These are phyloP conservation scores for Auriculariales sp. DNA, from an alignment of 768 basidiomycete species.

Conservation along the genomic window DNA sequence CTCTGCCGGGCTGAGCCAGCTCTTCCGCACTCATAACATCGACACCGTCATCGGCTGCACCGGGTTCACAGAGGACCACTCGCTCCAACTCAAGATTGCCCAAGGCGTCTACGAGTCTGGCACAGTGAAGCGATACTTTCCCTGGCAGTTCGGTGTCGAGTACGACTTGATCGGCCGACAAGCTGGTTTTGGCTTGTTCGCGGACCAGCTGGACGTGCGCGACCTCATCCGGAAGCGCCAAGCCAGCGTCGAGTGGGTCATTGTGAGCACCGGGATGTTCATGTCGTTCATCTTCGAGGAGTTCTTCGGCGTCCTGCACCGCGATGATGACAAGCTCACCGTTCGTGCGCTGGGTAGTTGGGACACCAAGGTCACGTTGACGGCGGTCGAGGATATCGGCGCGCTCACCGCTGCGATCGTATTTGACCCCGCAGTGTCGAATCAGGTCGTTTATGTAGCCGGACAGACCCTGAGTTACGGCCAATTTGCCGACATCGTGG, in stretches of 20 bases:
- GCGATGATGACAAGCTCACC: slow-evolving; percentile 4
- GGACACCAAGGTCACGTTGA: slow-evolving; percentile 16
- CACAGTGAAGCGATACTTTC: slow-evolving; percentile 15
- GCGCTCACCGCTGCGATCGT: slow-evolving; percentile 12
- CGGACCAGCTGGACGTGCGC: slow-evolving; percentile 21
- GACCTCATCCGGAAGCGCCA: slow-evolving; percentile 16
- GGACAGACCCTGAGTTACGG: slow-evolving; percentile 17
- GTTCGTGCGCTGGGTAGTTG: slow-evolving; percentile 14
- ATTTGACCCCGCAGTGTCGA: slow-evolving; percentile 6
- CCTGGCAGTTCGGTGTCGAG: slow-evolving; percentile 23
- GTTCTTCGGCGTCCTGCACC: slow-evolving; percentile 14
- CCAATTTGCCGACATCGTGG: slow-evolving; percentile 13
- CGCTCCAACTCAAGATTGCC: slow-evolving; percentile 15
- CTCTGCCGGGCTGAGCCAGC: slow-evolving; percentile 7
- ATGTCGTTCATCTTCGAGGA: slow-evolving; percentile 16
- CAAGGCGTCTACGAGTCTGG: slow-evolving; percentile 14
- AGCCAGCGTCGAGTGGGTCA: slow-evolving; percentile 15
- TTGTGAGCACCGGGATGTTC: slow-evolving; percentile 17
- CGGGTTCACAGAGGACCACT: slow-evolving; percentile 12
- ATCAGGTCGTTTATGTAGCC: slow-evolving; percentile 15
- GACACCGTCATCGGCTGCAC: slow-evolving; percentile 14
- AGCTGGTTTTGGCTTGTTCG: slow-evolving; percentile 16
- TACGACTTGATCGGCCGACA: slow-evolving; percentile 19
- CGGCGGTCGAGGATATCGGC: slow-evolving; percentile 17
- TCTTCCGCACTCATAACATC: slow-evolving; percentile 11